Conservation (phyloP, 2,329 filamentous ascomycete genomes). For the Drechslerella coelobrocha region DNA sequence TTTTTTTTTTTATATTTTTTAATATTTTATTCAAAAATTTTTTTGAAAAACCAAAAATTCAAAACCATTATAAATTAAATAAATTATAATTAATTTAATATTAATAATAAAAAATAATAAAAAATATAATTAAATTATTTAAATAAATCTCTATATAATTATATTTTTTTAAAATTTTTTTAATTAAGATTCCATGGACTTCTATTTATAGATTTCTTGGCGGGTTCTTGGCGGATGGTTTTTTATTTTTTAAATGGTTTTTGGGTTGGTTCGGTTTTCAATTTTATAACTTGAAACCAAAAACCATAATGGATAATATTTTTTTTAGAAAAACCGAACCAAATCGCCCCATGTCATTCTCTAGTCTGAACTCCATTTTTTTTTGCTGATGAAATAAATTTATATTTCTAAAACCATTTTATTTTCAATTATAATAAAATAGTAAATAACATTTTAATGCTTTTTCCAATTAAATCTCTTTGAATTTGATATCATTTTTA, state of each 20-base stretch:
- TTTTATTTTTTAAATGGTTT: not conserved
- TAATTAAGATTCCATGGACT: not conserved
- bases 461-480: no score
- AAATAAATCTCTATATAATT: not conserved
- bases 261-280: not conserved
- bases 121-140: not conserved
- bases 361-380: no score
- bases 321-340: not conserved
- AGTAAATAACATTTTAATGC: no score
- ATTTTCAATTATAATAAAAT: no score
- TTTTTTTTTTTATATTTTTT: not conserved
- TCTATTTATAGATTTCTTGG: not conserved
- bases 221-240: not conserved
- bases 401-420: no score
- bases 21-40: not conserved
- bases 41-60: not conserved
- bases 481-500: no score
- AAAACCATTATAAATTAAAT: not conserved
- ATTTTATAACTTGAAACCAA: not conserved
- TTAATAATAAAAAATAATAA: not conserved
- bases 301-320: not conserved
- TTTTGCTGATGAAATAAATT: no score
- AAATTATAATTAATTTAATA: constrained; percentile 1
- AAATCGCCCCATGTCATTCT: not conserved
- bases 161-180: not conserved